Percentiles rank a stretch among this genome's conserved stretches.
Evolutionary conservation across 2,329 filamentous ascomycete species (phyloP).

Genomic region (Fusarium camptoceras): DNA sequence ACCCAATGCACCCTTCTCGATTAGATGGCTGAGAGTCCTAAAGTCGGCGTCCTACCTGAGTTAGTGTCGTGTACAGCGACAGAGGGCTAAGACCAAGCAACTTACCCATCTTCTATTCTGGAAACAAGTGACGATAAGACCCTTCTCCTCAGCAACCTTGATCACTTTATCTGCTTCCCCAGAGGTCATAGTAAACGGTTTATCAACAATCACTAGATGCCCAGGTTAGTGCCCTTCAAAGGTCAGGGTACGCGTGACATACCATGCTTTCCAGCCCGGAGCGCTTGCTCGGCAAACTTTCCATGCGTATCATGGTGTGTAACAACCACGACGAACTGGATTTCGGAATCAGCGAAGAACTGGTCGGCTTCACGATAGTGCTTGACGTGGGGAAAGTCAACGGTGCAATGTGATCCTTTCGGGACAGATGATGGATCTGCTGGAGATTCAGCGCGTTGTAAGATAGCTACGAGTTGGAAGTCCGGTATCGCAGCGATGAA

Average conservation of each 20-base stretch:
- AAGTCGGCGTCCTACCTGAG: conserved; percentile 38
- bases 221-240: too few species aligned
- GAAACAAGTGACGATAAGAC: conserved; percentile 38
- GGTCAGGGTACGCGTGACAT: too few species aligned
- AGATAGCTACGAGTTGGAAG: conserved; percentile 59
- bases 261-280: conserved; percentile 40
- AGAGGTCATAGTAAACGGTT: conserved; percentile 35
- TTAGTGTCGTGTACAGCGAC: fast-evolving
- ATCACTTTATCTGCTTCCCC: conserved; percentile 39
- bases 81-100: fast-evolving
- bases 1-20: conserved; percentile 52
- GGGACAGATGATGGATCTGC: conserved; percentile 39
- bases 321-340: conserved; percentile 70
- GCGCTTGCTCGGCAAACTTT: conserved; percentile 31
- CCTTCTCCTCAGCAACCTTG: conserved; percentile 28
- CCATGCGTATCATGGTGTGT: conserved; percentile 39
- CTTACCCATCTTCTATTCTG: conserved; percentile 42
- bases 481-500: conserved; percentile 61
- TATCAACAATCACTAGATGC: conserved; percentile 44
- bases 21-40: conserved; percentile 26
- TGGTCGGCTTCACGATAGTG: conserved; percentile 69
- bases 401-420: conserved; percentile 57
- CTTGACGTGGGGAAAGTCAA: conserved; percentile 62
- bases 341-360: conserved; percentile 66
- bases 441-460: conserved; percentile 59